Conservation (phyloP, 140 eudicot genomes). For the Erigeron philadelphicus region DNA sequence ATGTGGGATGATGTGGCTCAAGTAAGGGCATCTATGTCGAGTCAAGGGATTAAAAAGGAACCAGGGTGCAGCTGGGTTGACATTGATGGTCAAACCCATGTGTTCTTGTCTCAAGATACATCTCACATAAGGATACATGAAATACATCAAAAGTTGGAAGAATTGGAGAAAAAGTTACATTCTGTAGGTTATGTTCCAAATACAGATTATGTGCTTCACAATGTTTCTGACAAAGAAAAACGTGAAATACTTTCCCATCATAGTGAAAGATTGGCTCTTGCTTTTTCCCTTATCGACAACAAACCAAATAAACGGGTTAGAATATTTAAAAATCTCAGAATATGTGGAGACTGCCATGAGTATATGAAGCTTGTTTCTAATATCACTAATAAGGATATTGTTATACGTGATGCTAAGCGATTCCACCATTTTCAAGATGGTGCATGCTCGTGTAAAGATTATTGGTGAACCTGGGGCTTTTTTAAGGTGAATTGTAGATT, state of each 20-base stretch:
- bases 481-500: background rate
- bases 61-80: conserved; percentile 51
- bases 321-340: conserved; percentile 56
- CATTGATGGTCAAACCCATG: conserved; percentile 31
- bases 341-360: conserved; percentile 65
- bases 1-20: conserved; percentile 39
- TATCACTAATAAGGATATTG: conserved; percentile 34
- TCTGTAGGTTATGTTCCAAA: conserved; percentile 48
- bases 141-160: conserved; percentile 37
- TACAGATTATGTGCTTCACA: conserved; percentile 44
- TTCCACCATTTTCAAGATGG: conserved; percentile 60
- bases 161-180: conserved; percentile 24
- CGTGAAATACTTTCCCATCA: conserved; percentile 42
- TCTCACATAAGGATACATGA: conserved; percentile 32
- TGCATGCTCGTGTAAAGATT: conserved; percentile 56
- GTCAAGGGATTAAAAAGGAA: conserved; percentile 39
- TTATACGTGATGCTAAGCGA: conserved; percentile 48
- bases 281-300: conserved; percentile 42
- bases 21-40: conserved; percentile 34
- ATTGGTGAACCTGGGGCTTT: conserved; percentile 43
- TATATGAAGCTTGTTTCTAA: conserved; percentile 51
- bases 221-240: conserved; percentile 43
- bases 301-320: conserved; percentile 38
- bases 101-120: conserved; percentile 40
- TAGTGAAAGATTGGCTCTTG: conserved; percentile 65